Evolutionary conservation across 352 stramenopile genomes (phyloP), one percentile per base, ranked within the genome.

Genomic region (Peronospora belbahrii): DNA sequence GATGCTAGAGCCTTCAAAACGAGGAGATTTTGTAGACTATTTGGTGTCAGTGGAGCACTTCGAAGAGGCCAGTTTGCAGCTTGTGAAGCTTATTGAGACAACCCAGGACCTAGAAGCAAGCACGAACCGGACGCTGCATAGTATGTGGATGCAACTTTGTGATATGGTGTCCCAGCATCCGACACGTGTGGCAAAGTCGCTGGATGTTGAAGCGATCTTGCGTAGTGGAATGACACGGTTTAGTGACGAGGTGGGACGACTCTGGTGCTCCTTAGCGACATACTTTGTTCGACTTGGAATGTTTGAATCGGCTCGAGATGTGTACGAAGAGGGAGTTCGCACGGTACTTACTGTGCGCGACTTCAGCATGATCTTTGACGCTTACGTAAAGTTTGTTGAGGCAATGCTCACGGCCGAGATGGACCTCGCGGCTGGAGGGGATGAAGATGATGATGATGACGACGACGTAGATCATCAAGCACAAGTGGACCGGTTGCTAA

Each of bases 281-380:
- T 98, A 97, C 56, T 98, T 97, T 72, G 97, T 98, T 42, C 88
- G 96, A 17, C 60, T 97, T 4, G 95, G 96, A 11, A 79, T 96
- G 58, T 99, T 99, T 58, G 96, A 99, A 52, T 74, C 88, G 25
- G 97, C 97, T 9, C 79, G 96, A 25, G 88, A 97, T 53, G 78
- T 99, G 10, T 99, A 98, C 54, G 95, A 98, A 67, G 82, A 93
- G 54, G 83, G 87, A 7, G 73, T 88, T 20, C 59, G 68, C 14
- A 79, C 70, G 0, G 78, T 90, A 9, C 34, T 87, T 37, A 90
- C 76, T 0, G 79, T 91, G 32, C 87, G 96, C 7, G 97, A 99
- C 73, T 99, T 99, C 56, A 97, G 87, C 52, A 88, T 98, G 63
- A 85, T 99, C 19, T 99, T 98, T 48, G 97, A 99, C 65, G 92